Percentiles rank a stretch among this genome's conserved stretches.
Evolutionary conservation across 2,329 filamentous ascomycete species (phyloP).

Genomic region (Diaporthe vaccinii): DNA sequence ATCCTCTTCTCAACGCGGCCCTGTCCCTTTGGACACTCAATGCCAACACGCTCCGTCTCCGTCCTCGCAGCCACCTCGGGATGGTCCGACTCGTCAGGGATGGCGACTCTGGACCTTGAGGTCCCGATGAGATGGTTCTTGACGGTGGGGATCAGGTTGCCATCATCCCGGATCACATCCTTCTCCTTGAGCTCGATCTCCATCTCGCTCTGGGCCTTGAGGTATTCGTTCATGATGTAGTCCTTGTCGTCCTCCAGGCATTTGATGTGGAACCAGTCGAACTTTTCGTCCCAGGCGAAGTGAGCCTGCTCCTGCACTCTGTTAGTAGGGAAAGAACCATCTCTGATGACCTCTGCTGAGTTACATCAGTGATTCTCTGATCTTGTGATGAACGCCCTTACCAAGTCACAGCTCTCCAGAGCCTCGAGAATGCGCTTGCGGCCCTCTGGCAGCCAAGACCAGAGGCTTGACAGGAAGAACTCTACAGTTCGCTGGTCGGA

Average conservation of each 20-base stretch:
- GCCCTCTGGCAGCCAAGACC: conserved; percentile 45
- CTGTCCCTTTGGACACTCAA: not conserved
- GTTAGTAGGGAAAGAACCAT: not conserved
- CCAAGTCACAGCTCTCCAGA: conserved; percentile 40
- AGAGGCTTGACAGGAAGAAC: conserved; percentile 47
- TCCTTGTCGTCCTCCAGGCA: conserved; percentile 34
- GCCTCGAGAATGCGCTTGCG: conserved; percentile 43
- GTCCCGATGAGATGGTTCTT: not conserved
- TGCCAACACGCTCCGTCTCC: not conserved
- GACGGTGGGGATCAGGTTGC: not conserved
- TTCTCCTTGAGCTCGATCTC: conserved; percentile 53
- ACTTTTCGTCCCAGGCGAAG: conserved; percentile 44
- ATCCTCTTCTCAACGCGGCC: not conserved
- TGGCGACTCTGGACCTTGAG: too few species aligned
- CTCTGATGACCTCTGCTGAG: not conserved
- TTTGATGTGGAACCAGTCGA: conserved; percentile 21
- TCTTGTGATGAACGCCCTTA: conserved; percentile 24
- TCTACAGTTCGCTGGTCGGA: conserved; percentile 32
- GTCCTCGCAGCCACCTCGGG: not conserved
- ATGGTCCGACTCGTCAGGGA: not conserved
- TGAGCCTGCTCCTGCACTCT: conserved; percentile 40
- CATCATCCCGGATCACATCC: not conserved
- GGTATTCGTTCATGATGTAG: conserved; percentile 18
- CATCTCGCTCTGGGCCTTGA: conserved; percentile 19
- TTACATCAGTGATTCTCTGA: not conserved